A percentile compares a stretch with the other conserved stretches of the same genome.
These are phyloP conservation scores for Sarocladiaceae sp. DNA, from an alignment of 2,329 filamentous ascomycete genomes.

Conservation along the genomic window DNA sequence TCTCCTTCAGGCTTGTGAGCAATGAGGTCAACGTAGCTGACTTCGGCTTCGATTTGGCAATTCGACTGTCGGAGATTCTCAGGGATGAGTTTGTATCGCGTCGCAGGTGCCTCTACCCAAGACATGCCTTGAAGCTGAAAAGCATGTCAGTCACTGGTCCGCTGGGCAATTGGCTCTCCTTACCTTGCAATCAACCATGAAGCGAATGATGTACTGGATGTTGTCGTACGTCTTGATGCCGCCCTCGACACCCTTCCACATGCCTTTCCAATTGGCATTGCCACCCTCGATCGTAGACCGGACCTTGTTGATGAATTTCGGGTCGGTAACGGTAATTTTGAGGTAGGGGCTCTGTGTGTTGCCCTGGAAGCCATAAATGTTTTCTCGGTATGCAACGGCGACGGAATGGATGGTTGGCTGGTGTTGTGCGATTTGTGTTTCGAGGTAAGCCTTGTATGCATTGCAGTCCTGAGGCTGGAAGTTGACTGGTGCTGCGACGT, in stretches of 20 bases:
- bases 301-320: constrained; percentile 72
- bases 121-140: constrained; percentile 85
- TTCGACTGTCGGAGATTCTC: constrained; percentile 70
- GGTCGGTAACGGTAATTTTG: constrained; percentile 88
- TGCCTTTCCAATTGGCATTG: constrained; percentile 78
- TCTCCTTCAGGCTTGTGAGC: constrained; percentile 85
- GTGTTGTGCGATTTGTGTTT: constrained; percentile 68
- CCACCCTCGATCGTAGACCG: constrained; percentile 69
- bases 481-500: constrained; percentile 76
- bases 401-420: constrained; percentile 73
- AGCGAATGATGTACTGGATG: constrained; percentile 88
- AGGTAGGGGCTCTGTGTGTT: constrained; percentile 88
- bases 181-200: constrained; percentile 96
- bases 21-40: constrained; percentile 76
- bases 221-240: constrained; percentile 90
- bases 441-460: constrained; percentile 72
- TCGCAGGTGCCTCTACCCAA: constrained; percentile 81
- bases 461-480: constrained; percentile 76
- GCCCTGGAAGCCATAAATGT: constrained; percentile 89
- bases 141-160: neutral
- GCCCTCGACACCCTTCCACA: constrained; percentile 68
- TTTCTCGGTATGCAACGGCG: constrained; percentile 76
- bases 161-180: constrained; percentile 12
- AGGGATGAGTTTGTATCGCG: constrained; percentile 65
- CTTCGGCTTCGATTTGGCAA: constrained; percentile 89